These are phyloP conservation scores for Sporisorium iseilematis-ciliati DNA, from an alignment of 1,284 basidiomycete species.

Conservation along the genomic window DNA sequence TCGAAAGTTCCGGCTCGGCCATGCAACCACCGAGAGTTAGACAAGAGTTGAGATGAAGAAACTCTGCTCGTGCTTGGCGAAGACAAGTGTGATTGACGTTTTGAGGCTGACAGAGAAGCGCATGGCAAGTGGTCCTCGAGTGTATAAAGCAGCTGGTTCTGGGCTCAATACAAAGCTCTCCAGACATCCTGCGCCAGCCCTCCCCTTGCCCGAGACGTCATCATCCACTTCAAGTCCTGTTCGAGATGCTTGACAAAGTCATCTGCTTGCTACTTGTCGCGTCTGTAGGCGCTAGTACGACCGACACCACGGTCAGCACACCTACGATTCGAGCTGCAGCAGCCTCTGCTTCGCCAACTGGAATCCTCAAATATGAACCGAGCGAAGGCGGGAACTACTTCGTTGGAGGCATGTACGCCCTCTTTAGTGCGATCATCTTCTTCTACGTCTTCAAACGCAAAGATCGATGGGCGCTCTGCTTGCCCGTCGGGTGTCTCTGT, in stretches of 20 bases:
- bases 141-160: too few relatives aligned
- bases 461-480: conserved; percentile 53
- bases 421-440: conserved; percentile 27
- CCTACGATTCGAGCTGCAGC: conserved; percentile 1
- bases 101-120: too few relatives aligned
- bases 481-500: conserved; percentile 52
- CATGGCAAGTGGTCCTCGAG: too few relatives aligned
- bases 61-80: too few relatives aligned
- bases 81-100: too few relatives aligned
- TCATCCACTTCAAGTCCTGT: neutral
- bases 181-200: too few relatives aligned
- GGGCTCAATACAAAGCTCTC: too few relatives aligned
- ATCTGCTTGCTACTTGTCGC: neutral
- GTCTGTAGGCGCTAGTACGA: neutral
- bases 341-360: conserved; percentile 3
- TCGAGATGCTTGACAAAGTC: neutral
- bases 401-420: conserved; percentile 34
- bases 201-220: neutral
- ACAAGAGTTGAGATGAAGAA: too few relatives aligned
- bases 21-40: too few relatives aligned
- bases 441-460: conserved; percentile 28
- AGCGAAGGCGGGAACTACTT: conserved; percentile 43
- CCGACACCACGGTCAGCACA: neutral
- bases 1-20: too few relatives aligned
- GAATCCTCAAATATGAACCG: conserved; percentile 50